Percentiles rank a stretch among this genome's conserved stretches.
Evolutionary conservation across 2,329 filamentous ascomycete genomes (phyloP).

Genomic region (Alternaria ethzedia): DNA sequence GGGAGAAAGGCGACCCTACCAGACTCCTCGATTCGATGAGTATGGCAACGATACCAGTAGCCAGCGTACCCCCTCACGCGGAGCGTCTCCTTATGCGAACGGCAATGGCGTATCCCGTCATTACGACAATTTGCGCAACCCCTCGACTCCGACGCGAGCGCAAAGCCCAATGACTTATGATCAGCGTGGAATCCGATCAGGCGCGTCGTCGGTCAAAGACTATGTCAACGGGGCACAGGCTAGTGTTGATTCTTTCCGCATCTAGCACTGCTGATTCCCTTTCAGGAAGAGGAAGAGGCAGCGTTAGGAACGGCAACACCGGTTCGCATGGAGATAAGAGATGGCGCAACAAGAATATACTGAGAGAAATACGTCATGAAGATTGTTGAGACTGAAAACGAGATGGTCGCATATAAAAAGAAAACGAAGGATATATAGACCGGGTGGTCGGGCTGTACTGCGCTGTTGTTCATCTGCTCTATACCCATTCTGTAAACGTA

Average conservation of each 20-base stretch:
- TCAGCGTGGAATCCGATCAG: slow-evolving; percentile 17
- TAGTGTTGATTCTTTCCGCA: slow-evolving; percentile 24
- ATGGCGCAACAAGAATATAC: neutral
- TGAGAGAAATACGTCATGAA: neutral
- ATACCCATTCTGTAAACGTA: slow-evolving; percentile 22
- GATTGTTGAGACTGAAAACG: neutral
- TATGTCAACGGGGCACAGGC: slow-evolving; percentile 8
- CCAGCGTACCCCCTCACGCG: neutral
- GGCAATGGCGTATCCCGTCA: slow-evolving; percentile 8
- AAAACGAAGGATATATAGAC: neutral
- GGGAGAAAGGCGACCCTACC: neutral
- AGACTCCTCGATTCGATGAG: slow-evolving; percentile 8
- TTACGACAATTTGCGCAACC: slow-evolving; percentile 13
- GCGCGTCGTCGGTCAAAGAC: slow-evolving; percentile 14
- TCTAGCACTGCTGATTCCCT: slow-evolving; percentile 5
- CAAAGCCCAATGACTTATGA: slow-evolving; percentile 8
- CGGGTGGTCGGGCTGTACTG: slow-evolving; percentile 5
- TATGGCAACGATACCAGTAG: slow-evolving; percentile 12
- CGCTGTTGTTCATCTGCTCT: slow-evolving; percentile 18
- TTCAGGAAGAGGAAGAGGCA: neutral
- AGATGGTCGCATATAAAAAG: neutral
- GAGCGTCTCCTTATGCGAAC: neutral
- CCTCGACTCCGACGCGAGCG: slow-evolving; percentile 10
- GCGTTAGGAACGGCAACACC: neutral
- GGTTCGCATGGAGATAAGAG: neutral